Base-by-base conservation (phyloP, 176 grass and related monocot genomes). In the Raddia guianensis region DNA sequence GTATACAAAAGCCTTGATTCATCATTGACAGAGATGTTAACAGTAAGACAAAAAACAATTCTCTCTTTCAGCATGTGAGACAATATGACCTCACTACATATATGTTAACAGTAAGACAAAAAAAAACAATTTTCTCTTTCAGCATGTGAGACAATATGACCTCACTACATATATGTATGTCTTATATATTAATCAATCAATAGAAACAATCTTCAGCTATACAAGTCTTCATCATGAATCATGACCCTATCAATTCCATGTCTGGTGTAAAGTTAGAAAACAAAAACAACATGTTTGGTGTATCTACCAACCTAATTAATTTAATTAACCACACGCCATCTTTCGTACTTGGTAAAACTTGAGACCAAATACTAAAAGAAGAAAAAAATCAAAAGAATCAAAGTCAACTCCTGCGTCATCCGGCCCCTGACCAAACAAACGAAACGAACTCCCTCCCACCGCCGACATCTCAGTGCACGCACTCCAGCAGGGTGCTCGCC, bases 391-490 rank as follows among this genome's bases (percentile, higher is more conserved):
- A 5, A 16, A 33, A 15, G 1, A 0, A 1, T 5, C 9, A 45
- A 10, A 49, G 76, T 89, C 87, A 64, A 56, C 76, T 14, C 63
- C 70, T 19, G 57, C 10, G 3, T 55, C 7, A 21, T 64, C 10
- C 27, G 27, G 27, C 27, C 37, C 49, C 18, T 52, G 80, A 74
- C 61, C 56, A 43, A 62, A 1, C 13, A 32, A 59, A 32, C 11
- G 3, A 79, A 79, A 53, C 33, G 4, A 19, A 1, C 56, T 12
- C 34, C 16, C 56, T 12, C 34, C 16, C 45, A 61, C 13, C 79
- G 79, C 79, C 67, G 44, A 72, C 79, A 81, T 72, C n/a, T 84
- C 57, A 86, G 83, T 90, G 78, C 61, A 78, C 87, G 35, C 87
- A 90, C 66, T 86, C 73, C 3, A 85, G 44, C 15, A 67, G 69